Percentiles rank a stretch among this genome's conserved stretches.
Conservation (phyloP, 305 asterid genomes). For the Fraxinus sp. region DNA sequence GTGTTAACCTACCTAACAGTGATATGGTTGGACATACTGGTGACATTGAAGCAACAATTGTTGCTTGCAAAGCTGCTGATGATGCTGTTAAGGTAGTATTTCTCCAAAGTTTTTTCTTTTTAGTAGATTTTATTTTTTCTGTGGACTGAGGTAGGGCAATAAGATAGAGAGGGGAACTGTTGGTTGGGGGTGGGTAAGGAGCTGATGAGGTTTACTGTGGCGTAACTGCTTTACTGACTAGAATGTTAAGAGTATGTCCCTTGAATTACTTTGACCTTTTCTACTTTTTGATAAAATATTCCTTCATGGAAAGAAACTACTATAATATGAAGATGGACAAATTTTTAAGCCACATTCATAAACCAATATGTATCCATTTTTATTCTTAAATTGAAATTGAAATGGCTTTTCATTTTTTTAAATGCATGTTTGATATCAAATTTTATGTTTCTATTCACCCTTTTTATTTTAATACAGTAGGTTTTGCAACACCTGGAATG, state of each 20-base stretch:
- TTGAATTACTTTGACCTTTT: neutral
- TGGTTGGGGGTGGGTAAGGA: neutral
- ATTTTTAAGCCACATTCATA: neutral
- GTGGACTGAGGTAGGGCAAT: neutral
- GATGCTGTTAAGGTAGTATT: slow-evolving; percentile 83
- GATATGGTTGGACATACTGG: slow-evolving; percentile 99
- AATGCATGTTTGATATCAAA: neutral
- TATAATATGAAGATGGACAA: neutral
- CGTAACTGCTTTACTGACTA: neutral
- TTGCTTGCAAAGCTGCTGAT: slow-evolving; percentile 95
- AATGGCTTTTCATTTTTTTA: neutral
- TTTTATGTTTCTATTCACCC: neutral
- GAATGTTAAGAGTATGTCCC: neutral
- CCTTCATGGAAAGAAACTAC: neutral
- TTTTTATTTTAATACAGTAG: neutral
- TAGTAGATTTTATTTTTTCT: neutral
- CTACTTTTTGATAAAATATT: neutral
- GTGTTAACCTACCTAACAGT: slow-evolving; percentile 84
- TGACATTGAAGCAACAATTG: slow-evolving; percentile 83
- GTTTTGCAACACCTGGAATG: neutral
- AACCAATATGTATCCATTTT: neutral
- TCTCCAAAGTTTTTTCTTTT: neutral
- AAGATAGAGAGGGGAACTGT: neutral
- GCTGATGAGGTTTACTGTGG: neutral
- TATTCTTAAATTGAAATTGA: neutral